Base-by-base conservation (phyloP, 768 basidiomycete species). In the Trichaptum fuscoviolaceum region DNA sequence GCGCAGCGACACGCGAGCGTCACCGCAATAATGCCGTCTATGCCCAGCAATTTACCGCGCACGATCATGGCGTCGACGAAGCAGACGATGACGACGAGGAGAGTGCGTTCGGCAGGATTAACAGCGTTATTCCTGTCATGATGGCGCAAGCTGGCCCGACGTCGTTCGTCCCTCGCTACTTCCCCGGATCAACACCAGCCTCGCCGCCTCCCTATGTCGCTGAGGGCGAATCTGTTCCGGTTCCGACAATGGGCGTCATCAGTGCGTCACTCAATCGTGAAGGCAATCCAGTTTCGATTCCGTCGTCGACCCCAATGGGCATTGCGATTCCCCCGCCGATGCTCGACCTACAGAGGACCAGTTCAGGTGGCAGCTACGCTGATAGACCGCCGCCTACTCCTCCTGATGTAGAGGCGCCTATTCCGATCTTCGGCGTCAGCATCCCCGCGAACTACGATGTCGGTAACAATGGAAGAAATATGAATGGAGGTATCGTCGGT, bases 161-260 rank as follows among this genome's bases (percentile, higher is more conserved):
- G 9, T 78, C 81, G 2, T 87, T 87, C 73, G 73, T 84, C 23
- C 84, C 85, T 73, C 81, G 84, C 70, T 86, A 80, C 73, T 86
- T 86, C 81, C 85, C 84, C 27, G 83, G 82, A 9, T 82, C 83
- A 0, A 71, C 77, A 34, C 75, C 81, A 20, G 75, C 76, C 42
- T 67, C 76, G 35, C 78, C 81, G 7, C 83, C 79, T 10, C 80
- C 81, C 24, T 63, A 63, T 36, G 26, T 35, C 24, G 63, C 63
- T 35, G 63, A 36, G 24, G 63, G 36, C 9, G 24, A 24, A 35
- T 63, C 63, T 61, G 24, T 61, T 24, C 42, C 42, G 42, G 42
- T 52, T 52, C 42, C 42, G 2, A 52, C 42, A 12, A 52, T 52
- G 42, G 42, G 42, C 42, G 15, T 12, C 42, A 3, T 52, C 10